These are phyloP conservation scores for Apiotrichum veenhuisii DNA, from an alignment of 1,284 basidiomycete genomes.

Conservation along the genomic window DNA sequence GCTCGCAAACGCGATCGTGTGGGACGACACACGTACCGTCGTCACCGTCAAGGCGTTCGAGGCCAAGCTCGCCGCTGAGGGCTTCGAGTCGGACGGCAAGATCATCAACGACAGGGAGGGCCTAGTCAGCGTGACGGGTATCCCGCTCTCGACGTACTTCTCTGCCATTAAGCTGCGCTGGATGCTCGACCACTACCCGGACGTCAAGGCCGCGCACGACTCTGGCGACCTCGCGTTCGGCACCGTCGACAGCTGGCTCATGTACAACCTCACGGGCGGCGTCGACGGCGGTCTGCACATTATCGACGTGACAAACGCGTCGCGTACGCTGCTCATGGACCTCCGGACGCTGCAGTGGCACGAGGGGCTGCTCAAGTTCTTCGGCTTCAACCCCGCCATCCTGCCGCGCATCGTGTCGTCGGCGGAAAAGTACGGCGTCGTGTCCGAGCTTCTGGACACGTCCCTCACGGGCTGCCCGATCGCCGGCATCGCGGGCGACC, in stretches of 20 bases:
- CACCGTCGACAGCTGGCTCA: conserved; percentile 86
- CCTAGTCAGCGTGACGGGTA: conserved; percentile 56
- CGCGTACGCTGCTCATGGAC: conserved; percentile 88
- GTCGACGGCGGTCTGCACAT: conserved; percentile 67
- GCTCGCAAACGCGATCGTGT: conserved; percentile 86
- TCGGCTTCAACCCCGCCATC: conserved; percentile 70
- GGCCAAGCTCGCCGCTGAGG: conserved; percentile 65
- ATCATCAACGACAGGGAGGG: conserved; percentile 57
- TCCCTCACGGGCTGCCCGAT: conserved; percentile 74
- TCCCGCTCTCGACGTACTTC: conserved; percentile 92
- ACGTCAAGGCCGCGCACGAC: conserved; percentile 75
- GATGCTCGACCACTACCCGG: conserved; percentile 85
- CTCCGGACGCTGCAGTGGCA: conserved; percentile 80
- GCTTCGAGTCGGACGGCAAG: conserved; percentile 58
- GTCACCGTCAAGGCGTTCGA: conserved; percentile 74
- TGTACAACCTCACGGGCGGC: conserved; percentile 81
- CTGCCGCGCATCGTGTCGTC: conserved; percentile 86
- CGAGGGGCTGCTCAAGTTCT: conserved; percentile 76
- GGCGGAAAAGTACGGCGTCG: conserved; percentile 82
- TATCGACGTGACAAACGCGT: conserved; percentile 92
- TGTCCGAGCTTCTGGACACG: conserved; percentile 57
- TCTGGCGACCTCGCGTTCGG: conserved; percentile 82
- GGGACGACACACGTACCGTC: conserved; percentile 91
- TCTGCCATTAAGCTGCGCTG: conserved; percentile 92
- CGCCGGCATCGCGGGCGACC: conserved; percentile 90